Percentiles rank a stretch among this genome's conserved stretches.
phyloP scores from a whole-genome alignment of 192 early-diverging fungal species.

The Coemansia sp. region DNA sequence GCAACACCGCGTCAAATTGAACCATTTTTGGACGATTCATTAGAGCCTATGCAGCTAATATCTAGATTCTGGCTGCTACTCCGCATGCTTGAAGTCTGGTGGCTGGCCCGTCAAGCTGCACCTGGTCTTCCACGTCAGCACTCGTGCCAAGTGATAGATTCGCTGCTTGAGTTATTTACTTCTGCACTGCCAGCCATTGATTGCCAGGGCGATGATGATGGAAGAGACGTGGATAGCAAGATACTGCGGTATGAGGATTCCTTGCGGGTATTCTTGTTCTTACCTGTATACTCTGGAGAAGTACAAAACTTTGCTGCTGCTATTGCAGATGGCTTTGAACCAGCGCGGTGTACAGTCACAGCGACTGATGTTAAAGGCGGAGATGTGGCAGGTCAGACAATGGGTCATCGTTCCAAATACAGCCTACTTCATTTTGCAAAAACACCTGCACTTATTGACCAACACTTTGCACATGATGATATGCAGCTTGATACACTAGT shows the following conservation, averaged over 20 bases:
- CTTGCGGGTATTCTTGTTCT: constrained; percentile 15
- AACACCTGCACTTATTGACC: constrained; percentile 35
- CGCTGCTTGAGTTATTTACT: constrained; percentile 26
- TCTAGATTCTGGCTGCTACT: constrained; percentile 31
- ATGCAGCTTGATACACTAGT: constrained; percentile 7
- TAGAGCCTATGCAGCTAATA: constrained; percentile 22
- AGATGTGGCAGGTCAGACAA: not conserved
- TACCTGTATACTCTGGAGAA: constrained; percentile 47
- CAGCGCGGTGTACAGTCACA: constrained; percentile 22
- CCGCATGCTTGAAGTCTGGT: constrained; percentile 38
- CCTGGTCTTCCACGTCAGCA: constrained; percentile 40
- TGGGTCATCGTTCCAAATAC: not conserved
- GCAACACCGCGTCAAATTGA: constrained; percentile 42
- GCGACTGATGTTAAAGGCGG: constrained; percentile 3
- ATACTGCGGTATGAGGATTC: constrained; percentile 4
- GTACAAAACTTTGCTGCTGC: constrained; percentile 36
- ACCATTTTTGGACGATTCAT: constrained; percentile 20
- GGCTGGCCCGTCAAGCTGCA: constrained; percentile 36
- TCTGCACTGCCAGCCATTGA: not conserved
- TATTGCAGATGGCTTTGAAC: constrained; percentile 36
- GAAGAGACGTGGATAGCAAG: not conserved
- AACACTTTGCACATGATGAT: constrained; percentile 14
- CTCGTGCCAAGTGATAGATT: constrained; percentile 22
- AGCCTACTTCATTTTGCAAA: constrained; percentile 25
- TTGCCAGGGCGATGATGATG: not conserved